Evolutionary conservation across 768 basidiomycete genomes (phyloP), one percentile per base, ranked within the genome.

Genomic region (Suillus brevipes): DNA sequence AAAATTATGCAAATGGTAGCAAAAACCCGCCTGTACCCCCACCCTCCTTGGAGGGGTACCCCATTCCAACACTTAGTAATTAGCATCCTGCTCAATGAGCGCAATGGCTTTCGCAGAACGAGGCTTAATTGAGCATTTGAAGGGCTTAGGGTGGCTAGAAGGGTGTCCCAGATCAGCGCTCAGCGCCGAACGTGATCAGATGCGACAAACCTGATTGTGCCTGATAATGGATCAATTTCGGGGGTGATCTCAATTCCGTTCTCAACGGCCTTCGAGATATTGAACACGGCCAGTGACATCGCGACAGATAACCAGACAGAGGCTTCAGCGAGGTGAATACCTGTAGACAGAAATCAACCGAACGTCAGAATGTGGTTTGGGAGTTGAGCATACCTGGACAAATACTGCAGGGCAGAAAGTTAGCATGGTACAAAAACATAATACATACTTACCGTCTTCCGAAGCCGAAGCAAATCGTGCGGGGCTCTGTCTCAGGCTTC

Each of bases 401-500:
- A 47, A 75, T 71, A 14, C 68, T 74, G 60, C 52, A 28, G 36
- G 58, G 34, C 28, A 37, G 38, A 34, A 25, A 8, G 49, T 53
- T 65, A 71, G 64, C 60, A 50, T 38, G 49, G 20, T 55, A 61
- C 66, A 53, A 56, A 38, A 43, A 31, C 36, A 56, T 64, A 59
- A 59, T 64, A 45, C n/a, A 45, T 63, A 76, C 80, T 23, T 74
- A 76, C 71, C 89, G 83, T 76, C 89, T 79, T 57, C 89, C 89
- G 70, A 89, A 91, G 8, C 89, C 89, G 75, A 90, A 91, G 69
- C 85, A 87, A 56, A 87, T 72, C 57, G 80, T 80, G 62, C 84
- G 85, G 65, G 88, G 87, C 73, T 89, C 88, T 23, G 69, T 72
- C 69, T 89, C 85, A 37, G 81, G 81, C 52, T 74, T 67, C 49